These are phyloP conservation scores for Mimosa bimucronata DNA, from an alignment of 306 rosid genomes.

Conservation along the genomic window DNA sequence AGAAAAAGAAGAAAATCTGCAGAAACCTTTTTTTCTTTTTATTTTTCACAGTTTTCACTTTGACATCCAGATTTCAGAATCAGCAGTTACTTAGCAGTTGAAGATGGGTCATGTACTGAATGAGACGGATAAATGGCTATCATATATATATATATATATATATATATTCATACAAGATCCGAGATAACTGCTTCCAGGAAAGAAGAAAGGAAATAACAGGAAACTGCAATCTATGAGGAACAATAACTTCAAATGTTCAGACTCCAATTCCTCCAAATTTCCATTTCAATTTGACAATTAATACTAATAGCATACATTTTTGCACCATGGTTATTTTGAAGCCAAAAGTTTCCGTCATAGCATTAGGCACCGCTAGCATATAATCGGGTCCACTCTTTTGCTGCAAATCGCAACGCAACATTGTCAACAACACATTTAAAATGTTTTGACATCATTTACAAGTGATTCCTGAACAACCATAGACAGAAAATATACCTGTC, in stretches of 20 bases:
- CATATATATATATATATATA: constrained; percentile 38
- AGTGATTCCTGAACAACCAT: constrained; percentile 5
- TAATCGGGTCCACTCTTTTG: constrained; percentile 89
- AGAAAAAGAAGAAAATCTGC: background rate
- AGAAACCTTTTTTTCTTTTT: constrained; percentile 2
- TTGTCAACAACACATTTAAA: constrained; percentile 12
- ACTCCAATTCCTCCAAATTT: constrained; percentile 49
- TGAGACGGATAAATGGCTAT: constrained; percentile 26
- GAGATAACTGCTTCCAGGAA: constrained; percentile 40
- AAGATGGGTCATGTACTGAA: constrained; percentile 23
- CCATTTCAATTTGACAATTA: constrained; percentile 48
- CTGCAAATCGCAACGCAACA: constrained; percentile 48
- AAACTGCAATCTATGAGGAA: constrained; percentile 45
- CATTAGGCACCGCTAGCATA: constrained; percentile 80
- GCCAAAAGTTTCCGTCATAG: constrained; percentile 38
- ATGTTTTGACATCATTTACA: constrained; percentile 15
- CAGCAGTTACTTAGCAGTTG: constrained; percentile 13
- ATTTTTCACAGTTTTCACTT: constrained; percentile 3
- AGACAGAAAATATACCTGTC: constrained; percentile 59
- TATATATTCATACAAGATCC: constrained; percentile 47
- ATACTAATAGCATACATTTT: constrained; percentile 50
- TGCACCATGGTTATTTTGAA: constrained; percentile 44
- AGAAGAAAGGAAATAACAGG: constrained; percentile 40
- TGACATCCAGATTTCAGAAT: constrained; percentile 3
- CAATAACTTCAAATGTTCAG: constrained; percentile 42